Evolutionary conservation across 345 rosid species (phyloP).

Genomic region (Balakata baccata): DNA sequence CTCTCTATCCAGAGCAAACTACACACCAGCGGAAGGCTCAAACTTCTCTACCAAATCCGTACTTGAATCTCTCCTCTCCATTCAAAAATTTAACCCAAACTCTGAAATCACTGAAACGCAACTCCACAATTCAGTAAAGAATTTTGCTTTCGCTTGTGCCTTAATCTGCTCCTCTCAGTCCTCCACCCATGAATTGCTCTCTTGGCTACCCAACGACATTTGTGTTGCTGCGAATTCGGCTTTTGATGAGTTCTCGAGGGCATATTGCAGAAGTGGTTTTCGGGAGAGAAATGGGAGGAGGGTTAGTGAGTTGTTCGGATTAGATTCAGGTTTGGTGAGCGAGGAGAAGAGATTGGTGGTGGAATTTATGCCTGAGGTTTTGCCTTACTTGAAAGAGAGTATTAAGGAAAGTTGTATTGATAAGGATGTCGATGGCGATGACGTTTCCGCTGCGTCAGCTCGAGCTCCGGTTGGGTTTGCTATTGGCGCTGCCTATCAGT

Average conservation of each 20-base stretch:
- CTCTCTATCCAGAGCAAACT: slow-evolving; percentile 38
- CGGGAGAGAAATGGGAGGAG: slow-evolving; percentile 25
- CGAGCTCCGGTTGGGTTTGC: slow-evolving; percentile 68
- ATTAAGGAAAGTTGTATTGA: slow-evolving; percentile 66
- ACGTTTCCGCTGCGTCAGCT: slow-evolving; percentile 54
- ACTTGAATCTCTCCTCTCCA: slow-evolving; percentile 52
- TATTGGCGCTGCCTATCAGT: slow-evolving; percentile 65
- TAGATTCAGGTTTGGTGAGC: slow-evolving; percentile 10
- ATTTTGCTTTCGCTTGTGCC: slow-evolving; percentile 66
- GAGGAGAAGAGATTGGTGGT: slow-evolving; percentile 39
- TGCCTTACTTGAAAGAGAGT: slow-evolving; percentile 54
- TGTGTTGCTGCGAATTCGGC: slow-evolving; percentile 31
- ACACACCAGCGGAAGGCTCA: slow-evolving; percentile 44
- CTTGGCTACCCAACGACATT: slow-evolving; percentile 59
- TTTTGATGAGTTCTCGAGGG: slow-evolving; percentile 41
- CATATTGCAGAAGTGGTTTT: slow-evolving; percentile 23
- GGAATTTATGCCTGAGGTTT: slow-evolving; percentile 52
- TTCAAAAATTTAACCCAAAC: slow-evolving; percentile 1
- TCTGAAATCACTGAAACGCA: slow-evolving; percentile 19
- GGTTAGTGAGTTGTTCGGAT: slow-evolving; percentile 23
- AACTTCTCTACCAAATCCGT: slow-evolving; percentile 44
- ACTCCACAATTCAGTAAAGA: slow-evolving; percentile 30
- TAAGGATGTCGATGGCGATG: slow-evolving; percentile 49
- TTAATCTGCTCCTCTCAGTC: slow-evolving; percentile 53
- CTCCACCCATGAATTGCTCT: slow-evolving; percentile 55